phyloP scores from a whole-genome alignment of 1,284 basidiomycete species.

The Cryptococcus floricola region DNA sequence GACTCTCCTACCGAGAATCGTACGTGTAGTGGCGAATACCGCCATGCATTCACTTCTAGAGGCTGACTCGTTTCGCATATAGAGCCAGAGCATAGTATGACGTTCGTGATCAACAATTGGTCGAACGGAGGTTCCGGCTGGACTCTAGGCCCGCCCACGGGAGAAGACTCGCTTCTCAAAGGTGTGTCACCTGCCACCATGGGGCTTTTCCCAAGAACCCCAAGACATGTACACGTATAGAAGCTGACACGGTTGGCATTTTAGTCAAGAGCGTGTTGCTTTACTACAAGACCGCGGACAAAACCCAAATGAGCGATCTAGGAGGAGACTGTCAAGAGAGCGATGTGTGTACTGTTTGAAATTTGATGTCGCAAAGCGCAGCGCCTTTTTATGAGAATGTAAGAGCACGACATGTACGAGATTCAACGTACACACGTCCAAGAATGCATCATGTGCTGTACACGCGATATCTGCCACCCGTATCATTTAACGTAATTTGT shows the following conservation, averaged over 20 bases:
- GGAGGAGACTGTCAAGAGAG: constrained; percentile 1
- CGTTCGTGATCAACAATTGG: constrained; percentile 12
- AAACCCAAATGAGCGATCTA: not conserved
- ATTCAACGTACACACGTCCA: too few relatives aligned
- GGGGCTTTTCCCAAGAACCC: not conserved
- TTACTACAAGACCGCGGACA: constrained; percentile 12
- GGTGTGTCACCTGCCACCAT: not conserved
- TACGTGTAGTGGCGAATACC: not conserved
- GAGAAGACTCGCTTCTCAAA: constrained; percentile 1
- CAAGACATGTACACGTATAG: not conserved
- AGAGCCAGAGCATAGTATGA: not conserved
- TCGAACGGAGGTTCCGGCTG: constrained; percentile 6
- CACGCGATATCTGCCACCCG: too few relatives aligned
- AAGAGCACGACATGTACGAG: too few relatives aligned
- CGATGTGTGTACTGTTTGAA: constrained; percentile 9
- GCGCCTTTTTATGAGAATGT: too few relatives aligned
- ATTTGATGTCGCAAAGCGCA: not conserved
- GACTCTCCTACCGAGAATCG: constrained; percentile 5
- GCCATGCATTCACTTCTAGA: not conserved
- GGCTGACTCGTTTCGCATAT: not conserved
- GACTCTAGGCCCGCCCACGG: not conserved
- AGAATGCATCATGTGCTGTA: too few relatives aligned
- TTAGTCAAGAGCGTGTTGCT: constrained; percentile 9
- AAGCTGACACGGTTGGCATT: not conserved
- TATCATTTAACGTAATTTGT: too few relatives aligned